Evolutionary conservation across 2,329 filamentous ascomycete species (phyloP).

Genomic region (Phaeosphaeriaceae sp.): DNA sequence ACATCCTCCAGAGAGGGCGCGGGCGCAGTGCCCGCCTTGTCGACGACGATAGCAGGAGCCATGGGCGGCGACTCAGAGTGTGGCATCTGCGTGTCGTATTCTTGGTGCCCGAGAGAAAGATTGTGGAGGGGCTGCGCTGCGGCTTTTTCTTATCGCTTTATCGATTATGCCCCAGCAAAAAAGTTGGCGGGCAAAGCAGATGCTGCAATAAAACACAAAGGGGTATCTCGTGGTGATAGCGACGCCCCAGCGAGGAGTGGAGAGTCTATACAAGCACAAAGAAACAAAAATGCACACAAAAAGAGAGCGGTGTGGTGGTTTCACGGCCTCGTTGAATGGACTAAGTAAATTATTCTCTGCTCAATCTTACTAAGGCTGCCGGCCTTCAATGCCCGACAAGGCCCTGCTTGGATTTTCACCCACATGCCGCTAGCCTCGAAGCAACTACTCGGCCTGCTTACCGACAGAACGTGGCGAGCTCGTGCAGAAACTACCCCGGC

Average conservation of each 20-base stretch:
- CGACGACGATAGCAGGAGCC: constrained; percentile 56
- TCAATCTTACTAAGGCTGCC: constrained; percentile 9
- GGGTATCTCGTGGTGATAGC: constrained; percentile 31
- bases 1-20: constrained; percentile 58
- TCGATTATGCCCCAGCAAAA: constrained; percentile 27
- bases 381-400: constrained; percentile 5
- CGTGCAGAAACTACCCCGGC: neutral
- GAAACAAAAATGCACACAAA: constrained; percentile 21
- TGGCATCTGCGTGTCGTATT: constrained; percentile 51
- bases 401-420: constrained; percentile 2
- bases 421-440: neutral
- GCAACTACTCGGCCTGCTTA: neutral
- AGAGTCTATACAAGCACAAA: constrained; percentile 37
- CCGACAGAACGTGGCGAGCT: neutral
- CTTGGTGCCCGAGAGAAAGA: constrained; percentile 12
- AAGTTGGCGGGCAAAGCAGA: constrained; percentile 11
- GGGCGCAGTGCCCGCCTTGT: constrained; percentile 51
- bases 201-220: constrained; percentile 14
- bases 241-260: constrained; percentile 39
- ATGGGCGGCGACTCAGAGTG: constrained; percentile 61
- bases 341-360: constrained; percentile 32
- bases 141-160: constrained; percentile 42
- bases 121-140: constrained; percentile 31
- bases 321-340: constrained; percentile 24
- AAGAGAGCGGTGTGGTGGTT: constrained; percentile 19